Conservation (phyloP, 371 early-diverging fungal species). For the Smittium culicis region DNA sequence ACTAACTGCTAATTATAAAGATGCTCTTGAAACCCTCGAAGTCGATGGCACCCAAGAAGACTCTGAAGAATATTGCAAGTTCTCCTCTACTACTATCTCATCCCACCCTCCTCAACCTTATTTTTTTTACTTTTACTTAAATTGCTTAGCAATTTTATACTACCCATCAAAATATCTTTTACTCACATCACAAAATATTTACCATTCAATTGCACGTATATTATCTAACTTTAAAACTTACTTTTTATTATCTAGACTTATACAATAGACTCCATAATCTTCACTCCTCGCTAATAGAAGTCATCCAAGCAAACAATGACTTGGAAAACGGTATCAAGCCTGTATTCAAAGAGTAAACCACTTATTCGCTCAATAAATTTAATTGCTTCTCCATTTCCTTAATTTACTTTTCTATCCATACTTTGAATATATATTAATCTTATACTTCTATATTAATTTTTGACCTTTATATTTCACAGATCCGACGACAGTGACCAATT, state of each 20-base stretch:
- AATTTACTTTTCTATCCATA: background rate
- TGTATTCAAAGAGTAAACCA: conserved; percentile 5
- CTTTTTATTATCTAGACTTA: background rate
- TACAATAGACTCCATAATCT: conserved; percentile 3
- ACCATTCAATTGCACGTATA: background rate
- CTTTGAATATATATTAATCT: background rate
- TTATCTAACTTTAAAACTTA: too few relatives aligned
- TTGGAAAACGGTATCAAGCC: conserved; percentile 12
- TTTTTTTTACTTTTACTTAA: too few relatives aligned
- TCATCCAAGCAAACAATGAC: conserved; percentile 1
- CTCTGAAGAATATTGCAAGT: background rate
- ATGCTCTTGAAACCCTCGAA: conserved; percentile 34
- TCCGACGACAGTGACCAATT: background rate
- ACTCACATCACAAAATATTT: background rate
- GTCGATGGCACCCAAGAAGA: conserved; percentile 8
- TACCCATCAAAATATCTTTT: too few relatives aligned
- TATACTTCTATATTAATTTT: background rate
- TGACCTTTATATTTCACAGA: background rate
- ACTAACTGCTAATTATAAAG: conserved; percentile 46
- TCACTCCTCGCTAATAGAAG: background rate
- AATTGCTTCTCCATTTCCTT: too few relatives aligned
- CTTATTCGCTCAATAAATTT: too few relatives aligned
- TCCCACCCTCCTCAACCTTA: too few relatives aligned
- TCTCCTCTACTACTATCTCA: too few relatives aligned
- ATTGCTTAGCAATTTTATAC: too few relatives aligned